Conservation (phyloP, 192 early-diverging fungal genomes). For the Coemansia reversa region DNA sequence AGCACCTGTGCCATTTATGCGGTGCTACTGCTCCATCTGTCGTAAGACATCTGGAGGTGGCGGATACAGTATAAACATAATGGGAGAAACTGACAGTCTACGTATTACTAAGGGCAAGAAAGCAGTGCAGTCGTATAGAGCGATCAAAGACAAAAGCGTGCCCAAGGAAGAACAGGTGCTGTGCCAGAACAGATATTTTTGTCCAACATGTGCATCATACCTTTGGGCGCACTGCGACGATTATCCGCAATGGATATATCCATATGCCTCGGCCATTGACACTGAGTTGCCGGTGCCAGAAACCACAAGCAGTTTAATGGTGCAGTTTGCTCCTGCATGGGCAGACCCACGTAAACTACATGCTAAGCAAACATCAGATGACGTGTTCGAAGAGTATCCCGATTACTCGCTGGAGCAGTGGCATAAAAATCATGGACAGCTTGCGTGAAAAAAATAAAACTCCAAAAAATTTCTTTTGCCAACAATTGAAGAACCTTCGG, state of each 20-base stretch:
- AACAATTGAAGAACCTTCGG: no score
- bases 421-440: conserved; percentile 55
- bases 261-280: conserved; percentile 62
- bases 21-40: conserved; percentile 66
- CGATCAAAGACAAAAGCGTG: conserved; percentile 40
- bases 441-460: no score
- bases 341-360: conserved; percentile 31
- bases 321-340: conserved; percentile 53
- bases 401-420: conserved; percentile 57
- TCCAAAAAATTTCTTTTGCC: no score
- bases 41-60: conserved; percentile 64
- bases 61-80: conserved; percentile 59
- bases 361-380: conserved; percentile 3
- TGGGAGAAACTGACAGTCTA: conserved; percentile 51
- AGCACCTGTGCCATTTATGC: conserved; percentile 59
- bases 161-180: conserved; percentile 36
- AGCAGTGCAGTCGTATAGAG: conserved; percentile 43
- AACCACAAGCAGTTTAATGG: conserved; percentile 43
- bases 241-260: conserved; percentile 33
- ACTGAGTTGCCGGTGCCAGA: conserved; percentile 54
- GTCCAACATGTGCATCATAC: conserved; percentile 57
- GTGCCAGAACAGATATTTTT: conserved; percentile 60
- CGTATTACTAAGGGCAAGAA: conserved; percentile 37
- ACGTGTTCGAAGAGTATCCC: conserved; percentile 58
- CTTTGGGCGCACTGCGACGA: conserved; percentile 49